These are phyloP conservation scores for Metarhizium sp. DNA, from an alignment of 2,329 filamentous ascomycete species.

Conservation along the genomic window DNA sequence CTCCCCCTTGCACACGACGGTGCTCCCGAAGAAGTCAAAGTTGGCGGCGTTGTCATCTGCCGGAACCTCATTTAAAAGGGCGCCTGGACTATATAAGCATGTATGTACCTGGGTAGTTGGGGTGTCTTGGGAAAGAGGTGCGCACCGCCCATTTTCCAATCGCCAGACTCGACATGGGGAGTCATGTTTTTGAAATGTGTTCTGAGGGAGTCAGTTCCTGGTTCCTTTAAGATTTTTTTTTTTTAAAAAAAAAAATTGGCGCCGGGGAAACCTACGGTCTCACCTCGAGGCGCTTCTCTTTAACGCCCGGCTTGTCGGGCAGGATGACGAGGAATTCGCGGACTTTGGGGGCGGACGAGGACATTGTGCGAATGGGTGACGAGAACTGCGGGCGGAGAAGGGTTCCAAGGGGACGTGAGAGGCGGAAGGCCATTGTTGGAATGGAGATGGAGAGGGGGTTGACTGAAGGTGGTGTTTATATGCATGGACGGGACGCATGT, in stretches of 20 bases:
- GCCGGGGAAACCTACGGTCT: conserved; percentile 36
- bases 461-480: not conserved
- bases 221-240: not conserved
- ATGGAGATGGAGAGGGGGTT: not conserved
- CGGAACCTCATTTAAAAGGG: conserved; percentile 56
- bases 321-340: conserved; percentile 61
- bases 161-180: conserved; percentile 41
- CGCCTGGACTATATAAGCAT: conserved; percentile 37
- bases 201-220: conserved; percentile 6
- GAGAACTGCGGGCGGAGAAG: conserved; percentile 3
- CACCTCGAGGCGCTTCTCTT: conserved; percentile 53
- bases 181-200: conserved; percentile 49
- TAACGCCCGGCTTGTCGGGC: conserved; percentile 53
- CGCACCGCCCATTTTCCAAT: conserved; percentile 56
- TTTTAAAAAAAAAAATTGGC: too few relatives aligned
- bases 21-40: conserved; percentile 65
- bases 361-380: conserved; percentile 17
- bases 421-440: conserved; percentile 7
- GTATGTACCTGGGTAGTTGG: too few relatives aligned
- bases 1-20: conserved; percentile 56
- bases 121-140: conserved; percentile 1
- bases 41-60: conserved; percentile 46
- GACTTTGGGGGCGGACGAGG: conserved; percentile 23
- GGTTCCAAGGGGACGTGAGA: conserved; percentile 6
- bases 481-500: not conserved